These are phyloP conservation scores for Cryphonectria carpinicola DNA, from an alignment of 2,329 filamentous ascomycete species.

Conservation along the genomic window DNA sequence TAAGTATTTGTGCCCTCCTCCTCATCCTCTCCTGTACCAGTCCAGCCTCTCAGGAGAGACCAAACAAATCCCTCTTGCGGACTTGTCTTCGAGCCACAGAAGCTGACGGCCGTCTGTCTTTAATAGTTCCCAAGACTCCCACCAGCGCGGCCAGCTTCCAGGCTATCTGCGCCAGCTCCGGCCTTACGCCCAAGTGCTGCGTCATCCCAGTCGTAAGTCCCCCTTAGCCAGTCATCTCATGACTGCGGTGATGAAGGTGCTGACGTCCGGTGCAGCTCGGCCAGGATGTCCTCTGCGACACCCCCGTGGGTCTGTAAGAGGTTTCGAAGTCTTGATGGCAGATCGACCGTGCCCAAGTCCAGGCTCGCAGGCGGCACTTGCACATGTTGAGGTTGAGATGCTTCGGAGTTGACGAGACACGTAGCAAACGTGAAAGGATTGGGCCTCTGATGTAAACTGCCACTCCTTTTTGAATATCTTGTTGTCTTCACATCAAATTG, in stretches of 20 bases:
- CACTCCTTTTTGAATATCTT: conserved; percentile 17
- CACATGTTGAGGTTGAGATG: conserved; percentile 6
- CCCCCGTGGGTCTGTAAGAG: conserved; percentile 18
- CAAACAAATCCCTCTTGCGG: neutral
- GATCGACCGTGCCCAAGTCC: neutral
- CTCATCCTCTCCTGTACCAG: too few relatives aligned
- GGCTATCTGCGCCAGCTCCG: neutral
- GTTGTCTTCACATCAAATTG: conserved; percentile 4
- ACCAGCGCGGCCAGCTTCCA: neutral
- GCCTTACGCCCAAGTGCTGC: conserved; percentile 18
- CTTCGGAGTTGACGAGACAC: neutral
- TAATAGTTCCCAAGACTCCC: conserved; percentile 7
- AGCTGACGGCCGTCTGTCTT: neutral
- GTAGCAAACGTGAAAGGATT: neutral
- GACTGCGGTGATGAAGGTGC: neutral
- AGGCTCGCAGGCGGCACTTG: neutral
- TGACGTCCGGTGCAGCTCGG: conserved; percentile 11
- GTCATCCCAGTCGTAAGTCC: neutral
- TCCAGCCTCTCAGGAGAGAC: neutral
- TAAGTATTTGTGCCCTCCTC: neutral
- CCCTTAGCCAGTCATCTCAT: too few relatives aligned
- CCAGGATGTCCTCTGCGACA: conserved; percentile 8
- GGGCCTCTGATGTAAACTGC: neutral
- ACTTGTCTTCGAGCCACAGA: neutral
- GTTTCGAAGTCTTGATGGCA: neutral